Evolutionary conservation across 2,329 filamentous ascomycete genomes (phyloP), one percentile per base, ranked within the genome.

Genomic region (Cadophora sp.): DNA sequence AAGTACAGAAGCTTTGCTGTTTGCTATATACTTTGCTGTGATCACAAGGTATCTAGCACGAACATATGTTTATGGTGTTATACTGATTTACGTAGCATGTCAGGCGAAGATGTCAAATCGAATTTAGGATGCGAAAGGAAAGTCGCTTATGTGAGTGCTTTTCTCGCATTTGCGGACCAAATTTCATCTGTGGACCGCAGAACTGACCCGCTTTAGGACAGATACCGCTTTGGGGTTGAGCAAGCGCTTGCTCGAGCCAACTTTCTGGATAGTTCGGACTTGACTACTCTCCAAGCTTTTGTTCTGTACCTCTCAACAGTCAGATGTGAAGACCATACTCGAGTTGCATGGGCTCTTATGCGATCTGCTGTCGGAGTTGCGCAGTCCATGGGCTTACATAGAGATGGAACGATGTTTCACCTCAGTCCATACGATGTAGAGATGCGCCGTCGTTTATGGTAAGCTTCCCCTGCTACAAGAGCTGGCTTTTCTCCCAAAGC

Each of bases 311-410:
- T 91, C 6, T 77, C 81, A 1, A 78, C 87, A 71, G 82, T 86
- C 9, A 83, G 85, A 19, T 81, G 82, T 12, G 81, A 85, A 50
- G 85, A 87, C 50, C 83, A 83, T 72, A 77, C 85, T 61, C 75
- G 83, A 4, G 87, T 88, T 3, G 83, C 87, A 5, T 91, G 89
- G 87, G 87, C 88, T 48, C 80, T 92, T 71, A 88, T 87, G 0
- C 89, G 88, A 0, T 81, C 91, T 1, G 84, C 85, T n/a, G 84
- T 88, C 22, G 81, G 83, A 7, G 79, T 85, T 4, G 81, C 79
- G 0, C 83, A 84, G 55, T 80, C 79, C 0, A 74, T 81, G 22
- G 76, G 77, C 43, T 75, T 85, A 4, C 81, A 84, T 64, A 80
- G 79, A 5, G 83, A 85, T 69, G 79, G 80, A 3, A 76, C 78